These are phyloP conservation scores for Silene latifolia DNA, from an alignment of 148 eudicot genomes.

Conservation along the genomic window DNA sequence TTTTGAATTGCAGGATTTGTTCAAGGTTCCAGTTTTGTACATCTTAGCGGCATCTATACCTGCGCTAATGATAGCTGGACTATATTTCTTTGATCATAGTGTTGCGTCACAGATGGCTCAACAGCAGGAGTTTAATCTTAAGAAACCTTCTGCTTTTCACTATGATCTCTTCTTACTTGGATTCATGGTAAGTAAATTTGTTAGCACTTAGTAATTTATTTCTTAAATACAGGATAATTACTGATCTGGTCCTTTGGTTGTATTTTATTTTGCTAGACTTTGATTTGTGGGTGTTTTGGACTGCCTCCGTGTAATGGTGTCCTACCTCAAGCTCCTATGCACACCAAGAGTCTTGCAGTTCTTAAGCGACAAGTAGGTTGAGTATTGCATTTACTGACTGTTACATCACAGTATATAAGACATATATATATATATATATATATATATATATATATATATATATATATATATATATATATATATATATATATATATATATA, in stretches of 20 bases:
- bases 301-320: constrained; percentile 88
- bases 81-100: constrained; percentile 91
- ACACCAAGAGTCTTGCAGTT: constrained; percentile 80
- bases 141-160: constrained; percentile 82
- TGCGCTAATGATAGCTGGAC: constrained; percentile 89
- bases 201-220: background rate
- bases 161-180: constrained; percentile 79
- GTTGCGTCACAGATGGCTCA: constrained; percentile 96
- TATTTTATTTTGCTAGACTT: constrained; percentile 35
- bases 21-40: constrained; percentile 54
- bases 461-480: too few relatives aligned
- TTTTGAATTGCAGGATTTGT: constrained; percentile 60
- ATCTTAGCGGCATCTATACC: constrained; percentile 70
- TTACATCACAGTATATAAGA: too few relatives aligned
- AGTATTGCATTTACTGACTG: too few relatives aligned
- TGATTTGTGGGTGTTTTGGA: constrained; percentile 80
- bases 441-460: too few relatives aligned
- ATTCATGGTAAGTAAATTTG: constrained; percentile 45
- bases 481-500: too few relatives aligned
- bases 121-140: constrained; percentile 84
- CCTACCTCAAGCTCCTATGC: constrained; percentile 92
- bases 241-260: background rate
- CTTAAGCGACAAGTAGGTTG: constrained; percentile 63
- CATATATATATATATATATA: too few relatives aligned
- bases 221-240: background rate